A percentile compares a stretch with the other conserved stretches of the same genome.
Evolutionary conservation across 768 basidiomycete genomes (phyloP).

Genomic region (Podaxis carcinomalis): DNA sequence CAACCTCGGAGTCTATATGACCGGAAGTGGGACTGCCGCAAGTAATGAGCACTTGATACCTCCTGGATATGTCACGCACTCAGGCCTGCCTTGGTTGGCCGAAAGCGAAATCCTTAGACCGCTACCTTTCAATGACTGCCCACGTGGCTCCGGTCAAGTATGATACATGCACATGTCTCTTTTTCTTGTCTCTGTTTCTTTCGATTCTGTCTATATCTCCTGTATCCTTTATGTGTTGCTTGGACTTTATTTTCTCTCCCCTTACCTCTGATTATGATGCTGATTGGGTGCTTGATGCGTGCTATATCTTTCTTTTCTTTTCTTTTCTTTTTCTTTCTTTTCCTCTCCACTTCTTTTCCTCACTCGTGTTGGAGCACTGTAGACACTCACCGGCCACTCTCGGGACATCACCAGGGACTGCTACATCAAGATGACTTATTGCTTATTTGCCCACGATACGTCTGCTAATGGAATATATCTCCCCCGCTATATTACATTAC

Average conservation of each 20-base stretch:
- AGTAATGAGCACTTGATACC: not conserved
- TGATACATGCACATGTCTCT: constrained; percentile 6
- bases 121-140: constrained; percentile 1
- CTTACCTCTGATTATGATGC: not conserved
- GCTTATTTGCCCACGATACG: constrained; percentile 5
- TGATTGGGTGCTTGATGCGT: constrained; percentile 9
- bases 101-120: constrained; percentile 5
- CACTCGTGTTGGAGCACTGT: constrained; percentile 15
- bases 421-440: not conserved
- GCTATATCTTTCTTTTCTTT: constrained; percentile 16
- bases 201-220: constrained; percentile 6
- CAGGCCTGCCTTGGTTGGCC: not conserved
- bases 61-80: not conserved
- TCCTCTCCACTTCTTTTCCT: constrained; percentile 17
- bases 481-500: constrained; percentile 10
- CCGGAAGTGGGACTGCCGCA: not conserved
- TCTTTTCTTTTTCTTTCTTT: constrained; percentile 15
- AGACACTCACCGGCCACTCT: not conserved
- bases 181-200: constrained; percentile 11
- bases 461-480: constrained; percentile 9
- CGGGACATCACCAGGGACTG: constrained; percentile 4
- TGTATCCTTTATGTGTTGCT: constrained; percentile 9
- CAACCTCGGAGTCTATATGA: not conserved
- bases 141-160: not conserved
- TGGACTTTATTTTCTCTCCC: not conserved